phyloP scores from a whole-genome alignment of 768 basidiomycete genomes.

The Gautieria morchelliformis region DNA sequence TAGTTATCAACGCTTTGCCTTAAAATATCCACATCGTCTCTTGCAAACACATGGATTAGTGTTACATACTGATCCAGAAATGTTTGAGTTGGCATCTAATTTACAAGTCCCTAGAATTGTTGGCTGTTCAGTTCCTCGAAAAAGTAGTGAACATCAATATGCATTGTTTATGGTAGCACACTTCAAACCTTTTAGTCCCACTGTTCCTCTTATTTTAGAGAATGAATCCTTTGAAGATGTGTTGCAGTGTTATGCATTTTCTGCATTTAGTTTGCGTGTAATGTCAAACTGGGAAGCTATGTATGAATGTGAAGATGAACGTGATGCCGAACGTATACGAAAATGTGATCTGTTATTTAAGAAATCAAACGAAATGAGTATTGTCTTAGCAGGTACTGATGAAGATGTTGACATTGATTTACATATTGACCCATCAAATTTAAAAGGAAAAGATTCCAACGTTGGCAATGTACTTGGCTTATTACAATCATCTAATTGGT shows the following conservation, averaged over 20 bases:
- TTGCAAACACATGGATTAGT: neutral
- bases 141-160: neutral
- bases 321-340: slow-evolving; percentile 20
- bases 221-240: neutral
- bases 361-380: too few species aligned
- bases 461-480: too few species aligned
- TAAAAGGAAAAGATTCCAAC: too few species aligned
- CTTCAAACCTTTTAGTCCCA: neutral
- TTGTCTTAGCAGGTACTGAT: too few species aligned
- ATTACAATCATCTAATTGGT: too few species aligned
- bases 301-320: slow-evolving; percentile 25
- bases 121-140: neutral
- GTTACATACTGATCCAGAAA: neutral
- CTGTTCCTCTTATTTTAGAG: neutral
- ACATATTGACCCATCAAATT: too few species aligned
- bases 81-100: neutral
- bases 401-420: too few species aligned
- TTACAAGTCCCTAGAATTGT: neutral
- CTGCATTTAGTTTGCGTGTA: too few species aligned
- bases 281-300: slow-evolving; percentile 26
- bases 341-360: too few species aligned
- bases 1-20: too few species aligned
- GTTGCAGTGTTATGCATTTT: too few species aligned
- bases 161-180: neutral
- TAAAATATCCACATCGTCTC: neutral